Conservation (phyloP, 2,329 filamentous ascomycete genomes). For the Epichloe festucae region DNA sequence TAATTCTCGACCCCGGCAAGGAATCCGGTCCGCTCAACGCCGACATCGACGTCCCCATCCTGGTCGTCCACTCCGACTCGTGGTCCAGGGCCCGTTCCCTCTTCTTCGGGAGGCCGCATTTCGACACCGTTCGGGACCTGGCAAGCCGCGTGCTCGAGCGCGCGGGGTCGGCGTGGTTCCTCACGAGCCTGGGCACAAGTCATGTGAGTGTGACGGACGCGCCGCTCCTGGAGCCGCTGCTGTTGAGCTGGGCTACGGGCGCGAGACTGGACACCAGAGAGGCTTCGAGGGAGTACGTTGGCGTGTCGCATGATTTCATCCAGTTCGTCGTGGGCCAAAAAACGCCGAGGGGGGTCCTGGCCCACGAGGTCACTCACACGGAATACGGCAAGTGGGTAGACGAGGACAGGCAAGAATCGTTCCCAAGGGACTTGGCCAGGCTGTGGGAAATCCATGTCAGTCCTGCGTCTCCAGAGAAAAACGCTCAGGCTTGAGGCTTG, state of each 20-base stretch:
- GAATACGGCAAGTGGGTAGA: slow-evolving; percentile 28
- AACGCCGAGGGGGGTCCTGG: slow-evolving; percentile 34
- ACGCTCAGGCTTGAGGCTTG: no score
- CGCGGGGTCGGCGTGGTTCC: slow-evolving; percentile 36
- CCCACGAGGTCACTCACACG: slow-evolving; percentile 32
- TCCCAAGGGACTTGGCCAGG: slow-evolving; percentile 20
- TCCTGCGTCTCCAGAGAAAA: slow-evolving; percentile 9
- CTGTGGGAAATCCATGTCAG: slow-evolving; percentile 32
- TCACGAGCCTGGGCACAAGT: slow-evolving; percentile 39
- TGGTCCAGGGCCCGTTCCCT: slow-evolving; percentile 45
- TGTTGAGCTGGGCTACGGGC: slow-evolving; percentile 49
- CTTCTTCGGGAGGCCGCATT: slow-evolving; percentile 53
- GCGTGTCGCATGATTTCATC: slow-evolving; percentile 44
- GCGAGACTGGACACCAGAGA: slow-evolving; percentile 43
- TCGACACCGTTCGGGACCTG: slow-evolving; percentile 46
- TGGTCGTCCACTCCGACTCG: slow-evolving; percentile 51
- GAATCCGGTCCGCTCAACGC: slow-evolving; percentile 46
- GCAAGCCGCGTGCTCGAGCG: slow-evolving; percentile 32
- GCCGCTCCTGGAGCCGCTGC: slow-evolving; percentile 46
- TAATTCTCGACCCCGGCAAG: slow-evolving; percentile 56
- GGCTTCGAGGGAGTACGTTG: slow-evolving; percentile 48
- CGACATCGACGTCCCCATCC: slow-evolving; percentile 42
- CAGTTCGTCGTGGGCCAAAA: slow-evolving; percentile 29
- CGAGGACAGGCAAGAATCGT: slow-evolving; percentile 17
- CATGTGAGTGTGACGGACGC: slow-evolving; percentile 57